Percentiles rank a stretch among this genome's conserved stretches.
phyloP scores from a whole-genome alignment of 2,329 filamentous ascomycete genomes.

The Ciborinia camelliae region DNA sequence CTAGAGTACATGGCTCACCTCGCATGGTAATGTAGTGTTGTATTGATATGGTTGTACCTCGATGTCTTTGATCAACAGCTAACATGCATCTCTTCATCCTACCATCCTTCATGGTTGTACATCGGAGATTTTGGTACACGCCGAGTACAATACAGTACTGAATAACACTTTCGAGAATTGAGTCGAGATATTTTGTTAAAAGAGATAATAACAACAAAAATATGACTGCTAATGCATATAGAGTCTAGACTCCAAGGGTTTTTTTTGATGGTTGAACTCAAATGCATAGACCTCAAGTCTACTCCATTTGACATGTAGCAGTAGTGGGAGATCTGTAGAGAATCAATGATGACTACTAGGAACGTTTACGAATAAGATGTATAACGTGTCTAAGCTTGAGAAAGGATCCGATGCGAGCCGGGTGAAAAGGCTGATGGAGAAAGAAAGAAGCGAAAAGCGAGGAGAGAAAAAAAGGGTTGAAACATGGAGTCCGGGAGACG shows the following conservation, averaged over 20 bases:
- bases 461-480: neutral
- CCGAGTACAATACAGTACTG: too few species aligned
- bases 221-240: neutral
- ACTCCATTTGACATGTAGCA: neutral
- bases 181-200: neutral
- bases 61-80: neutral
- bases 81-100: neutral
- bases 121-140: neutral
- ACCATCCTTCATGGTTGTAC: neutral
- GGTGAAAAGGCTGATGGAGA: neutral
- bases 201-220: neutral
- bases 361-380: neutral
- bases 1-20: neutral
- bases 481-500: neutral
- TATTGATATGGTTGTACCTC: neutral
- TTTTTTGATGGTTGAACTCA: neutral
- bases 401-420: neutral
- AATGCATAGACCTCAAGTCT: neutral
- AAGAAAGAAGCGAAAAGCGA: neutral
- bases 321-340: neutral
- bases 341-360: neutral
- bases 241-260: too few species aligned
- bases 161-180: neutral
- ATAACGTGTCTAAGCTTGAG: neutral
- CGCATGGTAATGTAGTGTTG: neutral